phyloP scores from a whole-genome alignment of 805 yeast species.

The Grigorovia humatica region DNA sequence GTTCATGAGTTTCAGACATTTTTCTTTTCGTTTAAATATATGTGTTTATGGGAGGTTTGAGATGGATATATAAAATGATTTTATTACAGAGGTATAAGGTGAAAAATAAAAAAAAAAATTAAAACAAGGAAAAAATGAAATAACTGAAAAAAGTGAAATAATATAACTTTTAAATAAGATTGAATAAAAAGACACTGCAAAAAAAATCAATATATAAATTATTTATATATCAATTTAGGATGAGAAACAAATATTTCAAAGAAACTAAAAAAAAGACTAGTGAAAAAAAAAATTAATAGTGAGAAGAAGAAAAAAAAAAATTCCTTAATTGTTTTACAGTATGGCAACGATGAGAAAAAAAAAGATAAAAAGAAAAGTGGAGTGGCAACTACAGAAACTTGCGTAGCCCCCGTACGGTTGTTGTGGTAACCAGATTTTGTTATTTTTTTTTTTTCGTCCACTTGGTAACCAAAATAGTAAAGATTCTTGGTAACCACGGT shows the following conservation, averaged over 20 bases:
- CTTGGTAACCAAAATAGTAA: not conserved
- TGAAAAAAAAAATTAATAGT: not conserved
- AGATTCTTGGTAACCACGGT: not conserved
- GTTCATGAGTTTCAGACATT: conserved; percentile 32
- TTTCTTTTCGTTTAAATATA: not conserved
- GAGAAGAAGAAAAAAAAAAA: not conserved
- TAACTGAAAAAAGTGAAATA: conserved; percentile 1
- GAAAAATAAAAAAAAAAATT: conserved; percentile 2
- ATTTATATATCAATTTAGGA: not conserved
- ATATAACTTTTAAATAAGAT: not conserved
- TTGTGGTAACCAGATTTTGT: not conserved
- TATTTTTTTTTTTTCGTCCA: not conserved
- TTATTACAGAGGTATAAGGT: not conserved
- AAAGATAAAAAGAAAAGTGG: conserved; percentile 1
- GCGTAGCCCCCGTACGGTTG: not conserved
- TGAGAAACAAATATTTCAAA: not conserved
- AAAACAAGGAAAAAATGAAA: not conserved
- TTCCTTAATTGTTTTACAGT: not conserved
- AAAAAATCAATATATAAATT: too few relatives aligned
- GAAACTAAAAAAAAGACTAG: too few relatives aligned
- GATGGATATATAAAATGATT: not conserved
- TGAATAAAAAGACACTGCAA: too few relatives aligned
- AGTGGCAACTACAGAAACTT: not conserved
- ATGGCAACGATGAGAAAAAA: not conserved
- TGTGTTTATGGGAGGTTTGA: not conserved